These are phyloP conservation scores for Xylaria cubensis DNA, from an alignment of 495 filamentous ascomycete species.

Conservation along the genomic window DNA sequence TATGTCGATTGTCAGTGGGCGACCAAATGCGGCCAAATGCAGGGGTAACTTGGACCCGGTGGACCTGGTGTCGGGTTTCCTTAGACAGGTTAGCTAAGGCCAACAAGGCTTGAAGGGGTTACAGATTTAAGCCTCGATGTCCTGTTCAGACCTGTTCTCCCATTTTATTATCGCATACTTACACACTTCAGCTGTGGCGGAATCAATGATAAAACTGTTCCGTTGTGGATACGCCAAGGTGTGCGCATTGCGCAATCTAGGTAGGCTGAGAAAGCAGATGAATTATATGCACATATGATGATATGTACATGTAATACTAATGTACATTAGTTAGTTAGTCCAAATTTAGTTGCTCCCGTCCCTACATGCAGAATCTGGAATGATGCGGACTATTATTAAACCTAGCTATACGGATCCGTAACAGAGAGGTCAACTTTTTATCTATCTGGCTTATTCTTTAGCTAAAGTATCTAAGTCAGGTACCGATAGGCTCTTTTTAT, in stretches of 20 bases:
- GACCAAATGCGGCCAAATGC: constrained; percentile 8
- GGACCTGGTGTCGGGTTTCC: not conserved
- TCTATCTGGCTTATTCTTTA: not conserved
- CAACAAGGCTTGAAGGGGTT: not conserved
- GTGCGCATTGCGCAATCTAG: not conserved
- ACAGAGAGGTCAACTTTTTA: not conserved
- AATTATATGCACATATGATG: not conserved
- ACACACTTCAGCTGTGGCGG: not conserved
- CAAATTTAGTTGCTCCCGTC: not conserved
- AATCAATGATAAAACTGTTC: not conserved
- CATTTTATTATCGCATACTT: not conserved
- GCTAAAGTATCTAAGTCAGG: not conserved
- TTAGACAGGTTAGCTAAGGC: not conserved
- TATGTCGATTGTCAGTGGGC: not conserved
- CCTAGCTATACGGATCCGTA: not conserved
- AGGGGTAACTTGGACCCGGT: not conserved
- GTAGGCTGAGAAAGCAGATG: not conserved
- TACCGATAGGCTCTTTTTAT: not conserved
- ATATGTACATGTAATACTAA: not conserved
- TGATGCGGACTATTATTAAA: not conserved
- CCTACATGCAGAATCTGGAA: not conserved
- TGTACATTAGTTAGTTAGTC: not conserved
- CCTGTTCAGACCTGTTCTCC: not conserved
- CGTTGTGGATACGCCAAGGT: not conserved
- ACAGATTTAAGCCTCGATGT: not conserved